These are phyloP conservation scores for Amaranthus palmeri DNA, from an alignment of 148 eudicot genomes.

Conservation along the genomic window DNA sequence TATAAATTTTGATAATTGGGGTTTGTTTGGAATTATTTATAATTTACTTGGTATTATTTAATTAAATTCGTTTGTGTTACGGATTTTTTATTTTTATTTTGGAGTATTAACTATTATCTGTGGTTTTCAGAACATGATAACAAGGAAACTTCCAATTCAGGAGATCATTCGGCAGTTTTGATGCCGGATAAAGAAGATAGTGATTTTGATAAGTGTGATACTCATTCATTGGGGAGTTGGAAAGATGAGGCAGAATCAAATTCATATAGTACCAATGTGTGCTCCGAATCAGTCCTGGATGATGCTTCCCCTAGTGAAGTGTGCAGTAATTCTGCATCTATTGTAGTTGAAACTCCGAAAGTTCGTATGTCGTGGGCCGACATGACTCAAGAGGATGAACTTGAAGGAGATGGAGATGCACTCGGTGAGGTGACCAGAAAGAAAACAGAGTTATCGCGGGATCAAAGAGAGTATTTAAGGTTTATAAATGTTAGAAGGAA, in stretches of 20 bases:
- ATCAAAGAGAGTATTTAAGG: slow-evolving; percentile 69
- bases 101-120: not conserved
- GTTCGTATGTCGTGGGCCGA: slow-evolving; percentile 85
- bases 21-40: not conserved
- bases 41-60: not conserved
- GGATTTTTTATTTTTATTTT: no score
- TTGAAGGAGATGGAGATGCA: slow-evolving; percentile 59
- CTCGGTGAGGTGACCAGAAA: slow-evolving; percentile 23
- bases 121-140: slow-evolving; percentile 26
- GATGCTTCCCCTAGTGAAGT: slow-evolving; percentile 32
- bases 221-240: slow-evolving; percentile 55
- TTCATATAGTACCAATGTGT: slow-evolving; percentile 37
- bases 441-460: slow-evolving; percentile 56
- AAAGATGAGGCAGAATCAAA: slow-evolving; percentile 44
- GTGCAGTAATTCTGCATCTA: slow-evolving; percentile 7
- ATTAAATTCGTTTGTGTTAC: not conserved
- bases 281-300: slow-evolving; percentile 25
- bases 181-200: slow-evolving; percentile 17
- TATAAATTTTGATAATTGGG: not conserved
- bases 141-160: slow-evolving; percentile 19
- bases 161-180: slow-evolving; percentile 17
- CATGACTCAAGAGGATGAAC: slow-evolving; percentile 86
- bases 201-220: slow-evolving; percentile 34
- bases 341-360: slow-evolving; percentile 28
- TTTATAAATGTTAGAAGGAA: slow-evolving; percentile 60